Base-by-base conservation (phyloP, 2,329 filamentous ascomycete species). In the Colletotrichum tropicicola region DNA sequence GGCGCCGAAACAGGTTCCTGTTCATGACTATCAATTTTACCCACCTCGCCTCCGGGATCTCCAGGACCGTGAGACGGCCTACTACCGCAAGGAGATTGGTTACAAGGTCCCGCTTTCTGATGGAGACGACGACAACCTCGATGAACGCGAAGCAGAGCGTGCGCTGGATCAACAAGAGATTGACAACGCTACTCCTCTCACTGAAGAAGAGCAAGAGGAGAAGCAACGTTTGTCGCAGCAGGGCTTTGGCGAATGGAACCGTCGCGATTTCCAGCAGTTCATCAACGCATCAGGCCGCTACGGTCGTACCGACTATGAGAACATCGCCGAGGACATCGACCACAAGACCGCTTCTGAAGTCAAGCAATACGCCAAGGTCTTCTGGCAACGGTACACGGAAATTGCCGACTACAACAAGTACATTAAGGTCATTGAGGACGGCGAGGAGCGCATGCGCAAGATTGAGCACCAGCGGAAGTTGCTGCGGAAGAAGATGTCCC, bases 11-110 rank as follows among this genome's bases (percentile, higher is more conserved):
- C 96, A 99, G 76, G 89, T 97, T 55, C 83, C 89, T 4, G 92
- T 97, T 41, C 94, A 98, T 73, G 96, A 99, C 77, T 98, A 97
- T 77, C 96, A 99, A 73, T 99, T 99, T 81, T 99, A 97, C 77
- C 94, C 95, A 1, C 84, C 90, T 0, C 87, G 90, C 45, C 87
- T 99, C 9, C 88, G 90, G 27, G 94, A 98, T 71, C 85, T 99
- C 7, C 96, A 99, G 76, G 96, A 99, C 68, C 93, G 95, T 72
- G 96, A 99, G 80, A 99, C 96, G 1, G 95, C 96, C 0, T 97
- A 87, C 76, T 98, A 97, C 77, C 91, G 96, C 68, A 98, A 98
- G 78, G 94, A 98, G 75, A 97, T 98, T 70, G 92, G 91, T 25
- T 97, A 98, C 80, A 98, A 98, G 77, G 93, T 96, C 17, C 93